Conservation (phyloP, 179 eudicot species). For the Amaranthus tricolor region DNA sequence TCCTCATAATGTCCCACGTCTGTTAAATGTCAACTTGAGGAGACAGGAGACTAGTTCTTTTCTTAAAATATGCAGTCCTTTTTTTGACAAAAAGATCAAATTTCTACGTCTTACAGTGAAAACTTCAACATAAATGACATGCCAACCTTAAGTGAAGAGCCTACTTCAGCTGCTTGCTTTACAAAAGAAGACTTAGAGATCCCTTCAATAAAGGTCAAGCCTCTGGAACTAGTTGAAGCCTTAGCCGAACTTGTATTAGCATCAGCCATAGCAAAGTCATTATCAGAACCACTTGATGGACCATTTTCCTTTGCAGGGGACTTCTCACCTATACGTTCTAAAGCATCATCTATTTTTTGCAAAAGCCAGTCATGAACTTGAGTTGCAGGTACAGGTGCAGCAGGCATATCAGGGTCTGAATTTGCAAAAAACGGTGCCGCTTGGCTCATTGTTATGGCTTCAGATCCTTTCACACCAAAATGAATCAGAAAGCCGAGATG, state of each 20-base stretch:
- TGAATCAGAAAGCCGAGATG: constrained; percentile 79
- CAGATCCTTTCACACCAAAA: constrained; percentile 84
- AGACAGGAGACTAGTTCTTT: not conserved
- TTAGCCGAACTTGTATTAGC: constrained; percentile 55
- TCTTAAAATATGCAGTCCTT: not conserved
- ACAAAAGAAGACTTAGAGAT: constrained; percentile 81
- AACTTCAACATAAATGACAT: not conserved
- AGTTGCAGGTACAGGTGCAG: constrained; percentile 92
- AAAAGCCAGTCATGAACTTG: constrained; percentile 93
- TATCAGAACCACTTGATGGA: constrained; percentile 60
- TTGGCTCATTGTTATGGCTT: constrained; percentile 69
- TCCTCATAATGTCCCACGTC: not conserved
- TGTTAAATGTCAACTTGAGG: not conserved
- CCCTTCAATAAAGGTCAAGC: constrained; percentile 78
- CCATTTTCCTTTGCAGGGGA: constrained; percentile 72
- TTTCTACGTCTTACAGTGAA: not conserved
- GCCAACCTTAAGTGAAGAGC: constrained; percentile 79
- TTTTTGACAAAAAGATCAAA: not conserved
- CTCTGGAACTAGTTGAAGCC: constrained; percentile 62
- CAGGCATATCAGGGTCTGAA: constrained; percentile 99
- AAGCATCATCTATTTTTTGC: constrained; percentile 65
- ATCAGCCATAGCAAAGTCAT: constrained; percentile 87
- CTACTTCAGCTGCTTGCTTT: constrained; percentile 78
- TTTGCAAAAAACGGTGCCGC: constrained; percentile 89
- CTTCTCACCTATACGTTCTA: constrained; percentile 77